A percentile compares a stretch with the other conserved stretches of the same genome.
Evolutionary conservation across 2,329 filamentous ascomycete species (phyloP).

Genomic region (Lecanicillium sp.): DNA sequence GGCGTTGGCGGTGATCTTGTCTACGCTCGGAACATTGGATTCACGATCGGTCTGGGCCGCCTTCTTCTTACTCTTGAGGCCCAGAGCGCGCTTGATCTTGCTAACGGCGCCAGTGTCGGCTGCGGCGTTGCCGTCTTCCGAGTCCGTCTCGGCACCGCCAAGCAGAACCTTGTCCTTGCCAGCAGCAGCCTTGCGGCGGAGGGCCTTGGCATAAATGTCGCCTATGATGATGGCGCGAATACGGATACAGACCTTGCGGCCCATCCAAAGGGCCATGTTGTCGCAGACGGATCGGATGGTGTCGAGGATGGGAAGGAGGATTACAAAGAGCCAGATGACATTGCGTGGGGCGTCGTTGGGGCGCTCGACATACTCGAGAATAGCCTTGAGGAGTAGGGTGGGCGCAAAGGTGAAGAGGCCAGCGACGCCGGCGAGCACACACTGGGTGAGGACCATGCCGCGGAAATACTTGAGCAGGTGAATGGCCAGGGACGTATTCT

Average conservation of each 20-base stretch:
- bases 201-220: constrained; percentile 92
- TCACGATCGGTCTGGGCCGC: constrained; percentile 25
- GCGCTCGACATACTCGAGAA: constrained; percentile 88
- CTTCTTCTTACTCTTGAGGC: constrained; percentile 45
- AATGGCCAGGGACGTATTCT: constrained; percentile 68
- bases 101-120: constrained; percentile 33
- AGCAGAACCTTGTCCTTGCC: constrained; percentile 68
- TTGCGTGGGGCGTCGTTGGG: constrained; percentile 69
- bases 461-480: constrained; percentile 85
- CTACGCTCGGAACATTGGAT: constrained; percentile 17
- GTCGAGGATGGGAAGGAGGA: constrained; percentile 78
- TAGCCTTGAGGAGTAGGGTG: constrained; percentile 82
- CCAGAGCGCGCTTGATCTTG: constrained; percentile 49
- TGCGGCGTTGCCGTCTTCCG: constrained; percentile 20
- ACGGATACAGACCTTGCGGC: constrained; percentile 88
- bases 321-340: constrained; percentile 93
- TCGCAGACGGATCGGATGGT: constrained; percentile 74
- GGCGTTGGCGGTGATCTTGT: constrained; percentile 25
- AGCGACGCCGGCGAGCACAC: constrained; percentile 68
- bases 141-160: constrained; percentile 26
- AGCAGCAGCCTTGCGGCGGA: constrained; percentile 82
- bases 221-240: constrained; percentile 92
- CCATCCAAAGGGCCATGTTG: constrained; percentile 85
- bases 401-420: constrained; percentile 86
- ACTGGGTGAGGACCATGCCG: constrained; percentile 66